Evolutionary conservation across 371 early-diverging fungal genomes (phyloP), one percentile per base, ranked within the genome.

Genomic region (Mucor mucedo): DNA sequence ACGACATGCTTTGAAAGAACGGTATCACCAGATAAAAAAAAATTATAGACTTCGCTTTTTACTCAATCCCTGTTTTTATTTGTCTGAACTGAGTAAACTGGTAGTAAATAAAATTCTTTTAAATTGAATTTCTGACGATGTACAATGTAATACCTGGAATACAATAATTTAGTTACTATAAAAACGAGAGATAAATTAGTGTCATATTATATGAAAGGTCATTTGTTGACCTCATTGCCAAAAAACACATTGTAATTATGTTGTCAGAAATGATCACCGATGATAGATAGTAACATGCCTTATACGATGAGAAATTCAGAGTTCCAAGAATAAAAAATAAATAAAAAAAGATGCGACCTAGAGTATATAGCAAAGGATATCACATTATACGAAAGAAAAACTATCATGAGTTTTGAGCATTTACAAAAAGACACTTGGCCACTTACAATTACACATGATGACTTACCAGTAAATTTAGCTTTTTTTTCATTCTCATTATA

Each of bases 241-340:
- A 41, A 9, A 41, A 41, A 14, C 44, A 16, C 10, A 16, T 44
- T 16, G 44, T 44, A 44, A 14, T 44, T 14, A 14, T 44, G 44
- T 44, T 44, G 44, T 44, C 44, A 44, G 44, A 44, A 44, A 44
- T 14, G 44, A 44, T 44, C 44, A 44, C n/a, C 44, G 16, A 44
- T n/a, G 44, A 44, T 44, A 16, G 44, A 44, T 44, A 5, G 11
- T 44, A 44, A 10, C 16, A n/a, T n/a, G 44, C 44, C 5, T 44
- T 44, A 14, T 14, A 44, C 16, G 16, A 44, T 44, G 44, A n/a
- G 44, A 14, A 5, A 16, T 10, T 44, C 8, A 14, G 8, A 14
- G 41, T 4, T 16, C 13, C 14, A 13, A n/a, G 10, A 14, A 44
- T n/a, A 44, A 21, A 21, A 21, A 21, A 16, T 44, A 44, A 35